These are phyloP conservation scores for Podospora pseudocomata DNA, from an alignment of 495 filamentous ascomycete species.

Conservation along the genomic window DNA sequence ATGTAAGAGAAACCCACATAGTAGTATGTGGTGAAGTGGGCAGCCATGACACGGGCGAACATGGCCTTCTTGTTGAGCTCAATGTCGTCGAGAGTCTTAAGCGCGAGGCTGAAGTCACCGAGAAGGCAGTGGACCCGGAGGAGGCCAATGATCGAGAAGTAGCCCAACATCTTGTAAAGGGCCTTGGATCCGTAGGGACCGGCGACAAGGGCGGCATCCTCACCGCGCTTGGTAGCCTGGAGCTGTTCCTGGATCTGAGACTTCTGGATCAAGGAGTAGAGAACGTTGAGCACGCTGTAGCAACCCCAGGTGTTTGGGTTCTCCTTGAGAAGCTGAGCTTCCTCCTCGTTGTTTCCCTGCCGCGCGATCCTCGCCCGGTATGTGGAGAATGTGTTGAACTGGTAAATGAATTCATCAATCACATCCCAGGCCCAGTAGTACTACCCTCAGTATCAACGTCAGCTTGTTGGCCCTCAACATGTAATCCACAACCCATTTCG, in stretches of 20 bases:
- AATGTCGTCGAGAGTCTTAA: conserved; percentile 98
- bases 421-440: conserved; percentile 99
- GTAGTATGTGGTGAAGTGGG: conserved; percentile 99
- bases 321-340: conserved; percentile 83
- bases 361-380: conserved; percentile 89
- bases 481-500: background rate
- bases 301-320: conserved; percentile 99
- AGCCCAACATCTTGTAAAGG: conserved; percentile 95
- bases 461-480: background rate
- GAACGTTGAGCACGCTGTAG: conserved; percentile 98
- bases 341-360: conserved; percentile 80
- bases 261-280: conserved; percentile 96
- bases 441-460: conserved; percentile 42
- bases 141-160: conserved; percentile 97
- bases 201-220: conserved; percentile 79
- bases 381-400: conserved; percentile 98
- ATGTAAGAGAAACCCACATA: conserved; percentile 99
- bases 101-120: conserved; percentile 94
- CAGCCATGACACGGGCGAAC: conserved; percentile 99
- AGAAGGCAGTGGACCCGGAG: conserved; percentile 94
- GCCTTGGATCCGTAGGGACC: conserved; percentile 92
- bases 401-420: conserved; percentile 99
- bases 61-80: conserved; percentile 99
- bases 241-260: conserved; percentile 98
- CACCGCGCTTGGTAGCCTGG: conserved; percentile 85